phyloP scores from a whole-genome alignment of 1,284 basidiomycete genomes.

The Volvariella volvacea region DNA sequence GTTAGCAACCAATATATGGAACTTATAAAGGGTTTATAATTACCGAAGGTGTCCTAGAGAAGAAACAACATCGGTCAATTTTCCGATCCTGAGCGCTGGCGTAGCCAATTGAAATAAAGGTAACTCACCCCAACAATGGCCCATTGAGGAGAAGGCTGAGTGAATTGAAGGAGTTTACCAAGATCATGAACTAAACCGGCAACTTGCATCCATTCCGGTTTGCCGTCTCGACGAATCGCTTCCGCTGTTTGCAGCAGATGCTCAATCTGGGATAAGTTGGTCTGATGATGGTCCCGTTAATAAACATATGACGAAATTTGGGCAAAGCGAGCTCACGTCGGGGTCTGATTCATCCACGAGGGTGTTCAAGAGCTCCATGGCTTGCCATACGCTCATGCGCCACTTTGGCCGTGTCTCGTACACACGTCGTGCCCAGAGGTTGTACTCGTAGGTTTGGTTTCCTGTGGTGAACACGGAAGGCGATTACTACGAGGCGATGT shows the following conservation, averaged over 20 bases:
- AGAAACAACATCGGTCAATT: slow-evolving; percentile 8
- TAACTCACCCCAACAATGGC: slow-evolving; percentile 77
- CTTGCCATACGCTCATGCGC: slow-evolving; percentile 83
- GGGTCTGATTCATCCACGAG: slow-evolving; percentile 87
- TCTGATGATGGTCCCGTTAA: slow-evolving; percentile 34
- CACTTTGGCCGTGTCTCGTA: slow-evolving; percentile 61
- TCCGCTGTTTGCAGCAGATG: slow-evolving; percentile 90
- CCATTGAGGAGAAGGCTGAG: slow-evolving; percentile 86
- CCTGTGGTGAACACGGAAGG: slow-evolving; percentile 33
- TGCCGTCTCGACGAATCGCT: slow-evolving; percentile 83
- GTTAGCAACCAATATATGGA: slow-evolving; percentile 3
- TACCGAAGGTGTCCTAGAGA: slow-evolving; percentile 66
- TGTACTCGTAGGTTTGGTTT: slow-evolving; percentile 86
- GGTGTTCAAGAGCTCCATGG: slow-evolving; percentile 85
- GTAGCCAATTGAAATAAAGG: slow-evolving; percentile 4
- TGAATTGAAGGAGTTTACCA: slow-evolving; percentile 78
- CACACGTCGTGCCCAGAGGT: slow-evolving; percentile 68
- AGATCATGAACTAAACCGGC: slow-evolving; percentile 86
- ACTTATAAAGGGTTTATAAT: slow-evolving; percentile 8
- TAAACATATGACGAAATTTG: background rate
- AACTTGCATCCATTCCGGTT: slow-evolving; percentile 89
- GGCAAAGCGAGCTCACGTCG: slow-evolving; percentile 44
- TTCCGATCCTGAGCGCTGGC: background rate
- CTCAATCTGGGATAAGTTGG: slow-evolving; percentile 79
- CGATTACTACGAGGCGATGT: slow-evolving; percentile 1